Conservation (phyloP, 805 yeast species). For the Candida maris region DNA sequence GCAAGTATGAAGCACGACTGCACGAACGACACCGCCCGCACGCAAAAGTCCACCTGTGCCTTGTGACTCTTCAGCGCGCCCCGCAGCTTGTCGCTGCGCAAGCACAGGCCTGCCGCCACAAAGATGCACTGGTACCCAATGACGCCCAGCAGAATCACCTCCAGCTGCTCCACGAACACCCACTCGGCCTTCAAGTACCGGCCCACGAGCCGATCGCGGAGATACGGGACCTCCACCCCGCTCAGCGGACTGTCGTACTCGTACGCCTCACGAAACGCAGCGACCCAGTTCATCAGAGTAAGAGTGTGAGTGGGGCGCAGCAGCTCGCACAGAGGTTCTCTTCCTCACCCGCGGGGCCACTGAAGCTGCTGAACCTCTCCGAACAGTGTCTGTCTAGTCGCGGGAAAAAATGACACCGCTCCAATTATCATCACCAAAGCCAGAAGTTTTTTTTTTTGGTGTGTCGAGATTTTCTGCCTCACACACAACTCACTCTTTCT, state of each 20-base stretch:
- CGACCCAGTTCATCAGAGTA: slow-evolving; percentile 11
- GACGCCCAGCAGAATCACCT: slow-evolving; percentile 20
- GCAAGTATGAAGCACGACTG: slow-evolving; percentile 31
- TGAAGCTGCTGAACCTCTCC: too few species aligned
- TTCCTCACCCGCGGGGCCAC: too few species aligned
- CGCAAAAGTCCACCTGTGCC: slow-evolving; percentile 27
- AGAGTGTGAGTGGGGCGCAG: too few species aligned
- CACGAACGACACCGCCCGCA: slow-evolving; percentile 32
- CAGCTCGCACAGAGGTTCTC: too few species aligned
- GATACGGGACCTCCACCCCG: slow-evolving; percentile 16
- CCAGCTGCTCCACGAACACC: slow-evolving; percentile 17
- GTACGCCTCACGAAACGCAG: slow-evolving; percentile 9
- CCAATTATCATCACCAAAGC: too few species aligned
- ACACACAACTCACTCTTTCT: too few species aligned
- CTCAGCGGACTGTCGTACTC: slow-evolving; percentile 25
- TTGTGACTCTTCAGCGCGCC: slow-evolving; percentile 15
- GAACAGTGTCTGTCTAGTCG: too few species aligned
- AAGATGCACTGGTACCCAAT: slow-evolving; percentile 16
- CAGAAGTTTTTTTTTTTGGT: too few species aligned
- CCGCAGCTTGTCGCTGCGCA: slow-evolving; percentile 12
- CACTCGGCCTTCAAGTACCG: slow-evolving; percentile 6
- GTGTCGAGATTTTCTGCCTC: too few species aligned
- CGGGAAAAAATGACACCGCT: too few species aligned
- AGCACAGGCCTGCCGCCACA: slow-evolving; percentile 13
- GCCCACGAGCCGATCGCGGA: slow-evolving; percentile 6